These are phyloP conservation scores for Cephaloascus albidus DNA, from an alignment of 805 yeast species.

Conservation along the genomic window DNA sequence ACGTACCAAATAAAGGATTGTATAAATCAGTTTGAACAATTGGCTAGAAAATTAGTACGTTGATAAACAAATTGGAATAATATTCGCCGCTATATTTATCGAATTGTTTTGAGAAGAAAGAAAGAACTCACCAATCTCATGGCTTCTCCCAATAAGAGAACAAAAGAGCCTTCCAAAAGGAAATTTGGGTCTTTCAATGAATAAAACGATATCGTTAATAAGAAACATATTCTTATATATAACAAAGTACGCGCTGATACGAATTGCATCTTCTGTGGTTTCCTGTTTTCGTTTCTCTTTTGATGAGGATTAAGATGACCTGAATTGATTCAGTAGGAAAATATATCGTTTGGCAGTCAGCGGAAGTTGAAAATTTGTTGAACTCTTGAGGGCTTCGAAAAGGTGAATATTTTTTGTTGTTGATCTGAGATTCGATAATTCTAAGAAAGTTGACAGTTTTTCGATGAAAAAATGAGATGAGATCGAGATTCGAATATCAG, in stretches of 20 bases:
- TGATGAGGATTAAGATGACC: no score
- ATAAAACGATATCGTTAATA: slow-evolving; percentile 33
- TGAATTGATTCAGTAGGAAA: no score
- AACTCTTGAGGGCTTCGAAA: no score
- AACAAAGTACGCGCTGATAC: slow-evolving; percentile 39
- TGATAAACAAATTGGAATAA: not conserved
- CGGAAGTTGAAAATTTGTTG: no score
- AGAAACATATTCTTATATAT: slow-evolving; percentile 35
- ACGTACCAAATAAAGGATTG: slow-evolving; percentile 39
- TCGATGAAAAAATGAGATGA: no score
- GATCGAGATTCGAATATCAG: no score
- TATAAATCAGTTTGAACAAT: slow-evolving; percentile 16
- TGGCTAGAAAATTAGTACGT: slow-evolving; percentile 10
- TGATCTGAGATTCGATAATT: no score
- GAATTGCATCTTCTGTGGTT: slow-evolving; percentile 44
- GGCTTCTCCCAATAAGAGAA: slow-evolving; percentile 48
- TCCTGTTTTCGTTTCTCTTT: no score
- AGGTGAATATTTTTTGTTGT: no score
- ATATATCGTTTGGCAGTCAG: no score
- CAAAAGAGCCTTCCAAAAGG: slow-evolving; percentile 34
- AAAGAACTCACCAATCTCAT: slow-evolving; percentile 35
- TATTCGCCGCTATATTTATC: not conserved
- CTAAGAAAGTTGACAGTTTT: no score
- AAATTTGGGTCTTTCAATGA: slow-evolving; percentile 38
- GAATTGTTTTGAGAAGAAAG: slow-evolving; percentile 7